Conservation (phyloP, 768 basidiomycete species). For the Wakefieldia striispora region DNA sequence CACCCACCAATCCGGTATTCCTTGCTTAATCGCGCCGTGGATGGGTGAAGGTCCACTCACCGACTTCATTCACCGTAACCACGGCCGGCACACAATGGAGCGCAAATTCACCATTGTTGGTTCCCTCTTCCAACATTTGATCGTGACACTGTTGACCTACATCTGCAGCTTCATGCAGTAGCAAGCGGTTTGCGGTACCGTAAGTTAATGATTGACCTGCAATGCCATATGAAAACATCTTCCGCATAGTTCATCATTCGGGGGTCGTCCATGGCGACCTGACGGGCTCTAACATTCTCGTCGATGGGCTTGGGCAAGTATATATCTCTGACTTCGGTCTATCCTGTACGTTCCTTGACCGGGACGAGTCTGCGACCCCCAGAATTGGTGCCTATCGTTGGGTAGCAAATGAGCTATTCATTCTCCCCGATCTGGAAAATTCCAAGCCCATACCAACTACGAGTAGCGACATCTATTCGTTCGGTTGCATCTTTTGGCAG, state of each 20-base stretch:
- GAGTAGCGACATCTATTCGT: conserved; percentile 10
- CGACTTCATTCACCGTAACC: conserved; percentile 4
- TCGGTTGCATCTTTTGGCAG: conserved; percentile 13
- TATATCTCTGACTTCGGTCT: conserved; percentile 17
- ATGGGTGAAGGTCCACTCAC: conserved; percentile 11
- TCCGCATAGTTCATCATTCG: conserved; percentile 4
- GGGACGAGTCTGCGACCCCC: conserved; percentile 3
- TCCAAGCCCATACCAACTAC: conserved; percentile 4
- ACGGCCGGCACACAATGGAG: conserved; percentile 1
- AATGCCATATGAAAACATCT: neutral
- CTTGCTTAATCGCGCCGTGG: conserved; percentile 13
- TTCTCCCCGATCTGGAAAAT: conserved; percentile 8
- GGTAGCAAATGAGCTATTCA: conserved; percentile 11
- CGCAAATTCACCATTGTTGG: conserved; percentile 4
- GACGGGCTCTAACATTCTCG: conserved; percentile 13
- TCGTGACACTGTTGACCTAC: neutral
- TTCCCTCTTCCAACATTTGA: neutral
- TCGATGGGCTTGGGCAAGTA: conserved; percentile 2
- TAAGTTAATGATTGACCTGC: neutral
- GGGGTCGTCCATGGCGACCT: conserved; percentile 15
- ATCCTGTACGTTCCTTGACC: neutral
- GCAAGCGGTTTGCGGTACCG: conserved; percentile 12
- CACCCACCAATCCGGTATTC: conserved; percentile 9
- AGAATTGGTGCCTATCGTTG: conserved; percentile 8
- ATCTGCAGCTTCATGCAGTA: conserved; percentile 7